phyloP scores from a whole-genome alignment of 108 stramenopile genomes.

The Nitzschia inconspicua region DNA sequence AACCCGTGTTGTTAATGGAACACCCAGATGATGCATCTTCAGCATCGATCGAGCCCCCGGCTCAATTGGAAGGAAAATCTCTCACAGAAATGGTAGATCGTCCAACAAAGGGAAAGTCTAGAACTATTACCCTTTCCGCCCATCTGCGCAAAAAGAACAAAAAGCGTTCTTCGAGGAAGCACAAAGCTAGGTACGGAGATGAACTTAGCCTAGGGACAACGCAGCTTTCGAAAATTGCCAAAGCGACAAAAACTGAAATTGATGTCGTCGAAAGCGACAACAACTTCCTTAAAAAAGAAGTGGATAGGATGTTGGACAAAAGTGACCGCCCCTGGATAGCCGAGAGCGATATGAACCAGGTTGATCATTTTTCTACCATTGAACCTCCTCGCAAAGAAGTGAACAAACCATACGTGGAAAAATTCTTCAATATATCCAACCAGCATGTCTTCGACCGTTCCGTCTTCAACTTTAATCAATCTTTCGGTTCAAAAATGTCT shows the following conservation, averaged over 20 bases:
- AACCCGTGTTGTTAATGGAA: too few relatives aligned
- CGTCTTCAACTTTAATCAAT: slow-evolving; percentile 13
- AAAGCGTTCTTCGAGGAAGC: slow-evolving; percentile 4
- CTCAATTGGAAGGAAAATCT: too few relatives aligned
- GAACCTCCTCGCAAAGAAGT: neutral
- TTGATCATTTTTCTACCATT: neutral
- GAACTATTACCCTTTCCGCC: slow-evolving; percentile 7
- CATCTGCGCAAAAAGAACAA: slow-evolving; percentile 23
- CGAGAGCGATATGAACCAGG: too few relatives aligned
- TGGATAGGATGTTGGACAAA: too few relatives aligned
- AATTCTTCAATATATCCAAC: neutral
- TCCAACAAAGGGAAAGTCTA: neutral
- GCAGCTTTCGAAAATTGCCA: neutral
- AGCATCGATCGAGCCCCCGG: too few relatives aligned
- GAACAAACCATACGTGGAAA: neutral
- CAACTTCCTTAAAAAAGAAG: too few relatives aligned
- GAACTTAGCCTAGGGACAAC: slow-evolving; percentile 30
- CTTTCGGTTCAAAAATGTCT: neutral
- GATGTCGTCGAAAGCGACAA: too few relatives aligned
- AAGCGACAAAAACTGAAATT: neutral
- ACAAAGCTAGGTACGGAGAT: slow-evolving; percentile 18
- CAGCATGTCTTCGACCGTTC: slow-evolving; percentile 1
- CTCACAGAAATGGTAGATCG: too few relatives aligned
- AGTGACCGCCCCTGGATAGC: too few relatives aligned
- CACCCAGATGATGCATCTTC: too few relatives aligned